Conservation (phyloP, 371 early-diverging fungal genomes). For the Lichtheimia ramosa region DNA sequence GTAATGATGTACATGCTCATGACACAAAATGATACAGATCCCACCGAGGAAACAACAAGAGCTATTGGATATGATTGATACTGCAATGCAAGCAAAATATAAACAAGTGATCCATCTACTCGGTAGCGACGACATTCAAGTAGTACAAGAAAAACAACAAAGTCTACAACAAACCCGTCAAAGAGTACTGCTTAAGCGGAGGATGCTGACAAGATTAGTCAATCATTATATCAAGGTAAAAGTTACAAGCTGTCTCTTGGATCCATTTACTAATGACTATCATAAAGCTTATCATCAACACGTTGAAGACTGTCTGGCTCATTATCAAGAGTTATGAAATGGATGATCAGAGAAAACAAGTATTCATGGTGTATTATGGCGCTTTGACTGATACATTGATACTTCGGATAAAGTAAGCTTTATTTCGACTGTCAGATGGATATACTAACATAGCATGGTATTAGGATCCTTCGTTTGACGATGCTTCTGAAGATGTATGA, state of each 20-base stretch:
- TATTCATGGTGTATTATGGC: slow-evolving; percentile 15
- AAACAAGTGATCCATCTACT: not conserved
- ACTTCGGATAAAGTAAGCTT: slow-evolving; percentile 16
- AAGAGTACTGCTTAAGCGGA: not conserved
- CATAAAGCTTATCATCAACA: slow-evolving; percentile 5
- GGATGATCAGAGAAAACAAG: slow-evolving; percentile 9
- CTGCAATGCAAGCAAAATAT: slow-evolving; percentile 12
- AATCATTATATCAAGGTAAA: slow-evolving; percentile 10
- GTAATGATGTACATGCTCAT: not conserved
- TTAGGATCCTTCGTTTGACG: slow-evolving; percentile 12
- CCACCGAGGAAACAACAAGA: not conserved
- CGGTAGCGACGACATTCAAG: not conserved
- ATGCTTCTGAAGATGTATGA: slow-evolving; percentile 11
- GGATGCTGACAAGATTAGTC: not conserved
- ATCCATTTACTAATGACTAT: not conserved
- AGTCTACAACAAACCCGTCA: not conserved
- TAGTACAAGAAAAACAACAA: slow-evolving; percentile 5
- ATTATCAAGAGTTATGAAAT: slow-evolving; percentile 9
- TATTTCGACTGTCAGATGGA: not conserved
- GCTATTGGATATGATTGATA: slow-evolving; percentile 1
- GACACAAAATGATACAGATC: not conserved
- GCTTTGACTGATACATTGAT: slow-evolving; percentile 11
- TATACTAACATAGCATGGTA: not conserved
- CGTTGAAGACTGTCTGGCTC: slow-evolving; percentile 11
- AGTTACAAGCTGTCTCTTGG: not conserved